A percentile compares a stretch with the other conserved stretches of the same genome.
phyloP scores from a whole-genome alignment of 164 flowering plant species.

The Chimonanthus praecox region DNA sequence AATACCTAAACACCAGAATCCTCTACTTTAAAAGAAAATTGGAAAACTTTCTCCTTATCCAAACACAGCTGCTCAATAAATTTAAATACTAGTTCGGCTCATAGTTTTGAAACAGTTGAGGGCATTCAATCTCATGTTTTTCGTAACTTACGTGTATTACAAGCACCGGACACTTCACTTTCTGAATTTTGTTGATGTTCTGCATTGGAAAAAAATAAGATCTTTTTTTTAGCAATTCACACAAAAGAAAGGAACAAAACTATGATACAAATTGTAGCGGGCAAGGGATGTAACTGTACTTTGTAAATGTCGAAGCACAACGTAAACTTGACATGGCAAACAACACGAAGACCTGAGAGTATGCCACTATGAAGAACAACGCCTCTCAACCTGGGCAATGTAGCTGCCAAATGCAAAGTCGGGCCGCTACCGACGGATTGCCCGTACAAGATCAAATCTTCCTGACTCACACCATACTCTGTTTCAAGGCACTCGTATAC shows the following conservation, averaged over 20 bases:
- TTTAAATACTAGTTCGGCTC: too few species aligned
- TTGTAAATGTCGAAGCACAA: slow-evolving; percentile 74
- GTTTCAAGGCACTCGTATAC: slow-evolving; percentile 85
- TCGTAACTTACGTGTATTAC: slow-evolving; percentile 22
- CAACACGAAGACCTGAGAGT: slow-evolving; percentile 93
- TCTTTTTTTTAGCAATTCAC: neutral
- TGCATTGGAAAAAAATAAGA: slow-evolving; percentile 29
- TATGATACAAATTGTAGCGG: neutral
- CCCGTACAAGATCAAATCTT: slow-evolving; percentile 82
- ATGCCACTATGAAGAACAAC: slow-evolving; percentile 95
- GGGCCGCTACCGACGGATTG: slow-evolving; percentile 99
- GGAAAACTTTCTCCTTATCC: too few species aligned
- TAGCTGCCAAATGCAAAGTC: slow-evolving; percentile 86
- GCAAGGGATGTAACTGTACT: slow-evolving; percentile 24
- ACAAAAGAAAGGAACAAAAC: neutral
- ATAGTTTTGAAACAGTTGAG: too few species aligned
- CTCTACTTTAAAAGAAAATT: too few species aligned
- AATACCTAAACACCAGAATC: too few species aligned
- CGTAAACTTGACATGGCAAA: slow-evolving; percentile 65
- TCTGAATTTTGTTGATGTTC: slow-evolving; percentile 84
- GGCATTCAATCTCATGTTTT: neutral
- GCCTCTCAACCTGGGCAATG: slow-evolving; percentile 81
- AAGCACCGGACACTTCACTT: slow-evolving; percentile 27
- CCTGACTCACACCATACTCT: slow-evolving; percentile 83
- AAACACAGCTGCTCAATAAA: too few species aligned